These are phyloP conservation scores for Oryza meyeriana DNA, from an alignment of 176 grass and related monocot genomes.

Conservation along the genomic window DNA sequence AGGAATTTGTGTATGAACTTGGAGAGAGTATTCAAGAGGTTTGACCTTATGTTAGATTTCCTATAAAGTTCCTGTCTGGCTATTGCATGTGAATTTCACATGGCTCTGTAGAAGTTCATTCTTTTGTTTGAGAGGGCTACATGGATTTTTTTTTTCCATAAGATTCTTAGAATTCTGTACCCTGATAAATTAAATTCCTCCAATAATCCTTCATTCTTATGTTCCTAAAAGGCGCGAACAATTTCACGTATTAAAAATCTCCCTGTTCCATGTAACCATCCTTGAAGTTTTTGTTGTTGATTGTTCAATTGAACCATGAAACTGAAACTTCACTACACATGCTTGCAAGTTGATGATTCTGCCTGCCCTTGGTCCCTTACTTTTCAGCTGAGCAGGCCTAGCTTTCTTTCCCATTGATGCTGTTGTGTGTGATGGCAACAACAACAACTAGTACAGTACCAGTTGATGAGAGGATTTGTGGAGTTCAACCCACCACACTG, in stretches of 20 bases:
- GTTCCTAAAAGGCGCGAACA: background rate
- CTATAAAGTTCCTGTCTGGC: no score
- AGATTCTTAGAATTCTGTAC: background rate
- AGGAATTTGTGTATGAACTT: background rate
- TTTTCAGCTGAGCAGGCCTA: background rate
- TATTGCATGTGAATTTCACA: background rate
- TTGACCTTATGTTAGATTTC: background rate
- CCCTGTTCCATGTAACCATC: background rate
- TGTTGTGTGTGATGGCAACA: constrained; percentile 9
- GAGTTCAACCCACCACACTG: constrained; percentile 2
- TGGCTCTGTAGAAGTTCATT: background rate
- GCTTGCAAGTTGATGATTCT: background rate
- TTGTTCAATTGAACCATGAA: background rate
- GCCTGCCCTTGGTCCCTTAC: background rate
- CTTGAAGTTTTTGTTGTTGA: background rate
- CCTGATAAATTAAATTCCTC: background rate
- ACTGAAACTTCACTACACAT: background rate
- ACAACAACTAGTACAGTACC: background rate
- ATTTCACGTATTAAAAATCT: background rate
- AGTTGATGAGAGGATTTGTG: constrained; percentile 3
- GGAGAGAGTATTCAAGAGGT: background rate
- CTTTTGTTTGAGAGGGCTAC: background rate
- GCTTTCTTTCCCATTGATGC: background rate
- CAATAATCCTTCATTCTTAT: background rate
- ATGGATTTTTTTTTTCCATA: background rate